Evolutionary conservation across 1,284 basidiomycete species (phyloP), one percentile per base, ranked within the genome.

Genomic region (Cyathus pygmaeus): DNA sequence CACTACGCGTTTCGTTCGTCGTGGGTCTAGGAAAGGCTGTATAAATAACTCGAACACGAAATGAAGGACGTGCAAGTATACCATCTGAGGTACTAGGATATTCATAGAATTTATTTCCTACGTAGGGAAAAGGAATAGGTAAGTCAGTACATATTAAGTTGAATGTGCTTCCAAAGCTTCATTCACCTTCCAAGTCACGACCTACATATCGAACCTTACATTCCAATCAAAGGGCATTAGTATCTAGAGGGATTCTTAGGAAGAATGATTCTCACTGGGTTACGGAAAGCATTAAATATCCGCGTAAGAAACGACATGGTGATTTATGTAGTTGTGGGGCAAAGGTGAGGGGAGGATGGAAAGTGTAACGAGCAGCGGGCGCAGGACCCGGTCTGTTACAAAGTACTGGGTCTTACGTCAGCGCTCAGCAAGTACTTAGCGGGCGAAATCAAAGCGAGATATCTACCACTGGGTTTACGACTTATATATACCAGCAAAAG

Each of bases 21-120:
- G 73, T 21, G 73, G 64, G 62, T 81, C 79, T 79, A 29, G 26
- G 27, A 27, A 41, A 2, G 23, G 19, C 23, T 47, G 7, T 52
- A 9, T 31, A 24, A 31, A 53, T 24, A 30, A 51, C 49, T 24
- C 24, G 49, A 51, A 51, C 41, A 19, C 21, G 17, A 31, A 11
- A 27, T 27, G 52, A 27, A 3, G 41, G 39, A 33, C 11, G 44
- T 27, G 58, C n/a, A 46, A 21, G 26, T 61, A 19, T 61, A 82
- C 83, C 80, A 55, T 73, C 69, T 26, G 75, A 68, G 17, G 77
- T 60, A 57, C 75, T 80, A 11, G 81, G 77, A 60, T 71, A 66
- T 67, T 89, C 88, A 68, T 81, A 89, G 63, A 84, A 89, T 46
- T 69, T 81, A 61, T 89, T 89, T 50, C 88, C 88, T 89, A 27